Percentiles rank a stretch among this genome's conserved stretches.
Conservation (phyloP, 2,329 filamentous ascomycete species). For the Xylariales sp. region DNA sequence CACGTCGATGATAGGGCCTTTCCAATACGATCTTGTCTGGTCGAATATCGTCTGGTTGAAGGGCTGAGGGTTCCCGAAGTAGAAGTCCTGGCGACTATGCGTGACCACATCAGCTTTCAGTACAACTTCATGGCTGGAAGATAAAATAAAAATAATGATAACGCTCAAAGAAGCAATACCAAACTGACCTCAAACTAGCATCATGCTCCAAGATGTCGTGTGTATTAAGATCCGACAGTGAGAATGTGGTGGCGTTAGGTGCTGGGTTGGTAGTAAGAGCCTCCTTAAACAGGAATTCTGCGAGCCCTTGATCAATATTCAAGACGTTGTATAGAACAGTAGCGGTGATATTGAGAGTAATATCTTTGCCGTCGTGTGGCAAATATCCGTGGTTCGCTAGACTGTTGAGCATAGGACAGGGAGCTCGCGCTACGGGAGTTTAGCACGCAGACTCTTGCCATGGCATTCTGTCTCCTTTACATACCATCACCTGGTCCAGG, state of each 20-base stretch:
- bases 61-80: conserved; percentile 44
- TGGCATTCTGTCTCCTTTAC: neutral
- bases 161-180: too few relatives aligned
- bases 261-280: conserved; percentile 1
- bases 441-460: neutral
- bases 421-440: conserved; percentile 2
- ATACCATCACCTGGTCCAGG: neutral
- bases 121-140: too few relatives aligned
- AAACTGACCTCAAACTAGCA: conserved; percentile 6
- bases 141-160: neutral
- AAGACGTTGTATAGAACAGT: neutral
- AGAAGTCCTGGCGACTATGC: conserved; percentile 41
- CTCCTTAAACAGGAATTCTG: neutral
- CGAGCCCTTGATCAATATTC: conserved; percentile 6
- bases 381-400: conserved; percentile 11
- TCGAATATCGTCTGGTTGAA: conserved; percentile 51
- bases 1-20: conserved; percentile 31
- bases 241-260: conserved; percentile 5
- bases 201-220: conserved; percentile 12
- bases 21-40: conserved; percentile 41
- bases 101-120: too few relatives aligned
- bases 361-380: conserved; percentile 7
- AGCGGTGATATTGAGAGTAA: conserved; percentile 1
- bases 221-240: conserved; percentile 6
- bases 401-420: conserved; percentile 12